A percentile compares a stretch with the other conserved stretches of the same genome.
These are phyloP conservation scores for Aurifilum marmelostoma DNA, from an alignment of 2,329 filamentous ascomycete genomes.

Conservation along the genomic window DNA sequence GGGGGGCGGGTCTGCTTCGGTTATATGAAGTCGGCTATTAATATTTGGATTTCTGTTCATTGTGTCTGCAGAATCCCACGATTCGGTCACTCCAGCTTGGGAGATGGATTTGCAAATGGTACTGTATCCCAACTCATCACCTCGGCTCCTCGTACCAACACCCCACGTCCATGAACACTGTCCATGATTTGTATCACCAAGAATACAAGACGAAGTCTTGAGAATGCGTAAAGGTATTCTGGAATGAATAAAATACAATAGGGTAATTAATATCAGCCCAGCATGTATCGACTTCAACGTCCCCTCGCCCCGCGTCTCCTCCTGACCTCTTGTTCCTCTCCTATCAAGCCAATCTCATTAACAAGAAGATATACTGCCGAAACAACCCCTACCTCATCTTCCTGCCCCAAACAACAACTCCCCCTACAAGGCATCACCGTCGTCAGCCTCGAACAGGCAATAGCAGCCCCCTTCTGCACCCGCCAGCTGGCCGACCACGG, in stretches of 20 bases:
- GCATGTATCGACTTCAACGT: slow-evolving; percentile 14
- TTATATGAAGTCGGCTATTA: slow-evolving; percentile 17
- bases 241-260: no score
- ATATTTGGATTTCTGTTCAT: background rate
- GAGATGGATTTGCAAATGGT: background rate
- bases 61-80: background rate
- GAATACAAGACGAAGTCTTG: no score
- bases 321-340: background rate
- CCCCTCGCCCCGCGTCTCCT: background rate
- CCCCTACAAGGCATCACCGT: slow-evolving; percentile 49
- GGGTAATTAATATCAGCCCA: background rate
- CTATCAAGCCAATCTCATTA: background rate
- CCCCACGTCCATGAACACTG: background rate
- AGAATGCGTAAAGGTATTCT: no score
- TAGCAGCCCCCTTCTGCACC: slow-evolving; percentile 58
- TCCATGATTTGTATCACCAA: no score
- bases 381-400: background rate
- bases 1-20: slow-evolving; percentile 10
- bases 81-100: background rate
- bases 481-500: slow-evolving; percentile 57
- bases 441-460: slow-evolving; percentile 57
- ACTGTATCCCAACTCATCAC: background rate
- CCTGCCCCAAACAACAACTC: background rate
- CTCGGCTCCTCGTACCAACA: background rate
- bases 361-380: background rate